These are phyloP conservation scores for Aspergillus cavernicola DNA, from an alignment of 495 filamentous ascomycete species.

Conservation along the genomic window DNA sequence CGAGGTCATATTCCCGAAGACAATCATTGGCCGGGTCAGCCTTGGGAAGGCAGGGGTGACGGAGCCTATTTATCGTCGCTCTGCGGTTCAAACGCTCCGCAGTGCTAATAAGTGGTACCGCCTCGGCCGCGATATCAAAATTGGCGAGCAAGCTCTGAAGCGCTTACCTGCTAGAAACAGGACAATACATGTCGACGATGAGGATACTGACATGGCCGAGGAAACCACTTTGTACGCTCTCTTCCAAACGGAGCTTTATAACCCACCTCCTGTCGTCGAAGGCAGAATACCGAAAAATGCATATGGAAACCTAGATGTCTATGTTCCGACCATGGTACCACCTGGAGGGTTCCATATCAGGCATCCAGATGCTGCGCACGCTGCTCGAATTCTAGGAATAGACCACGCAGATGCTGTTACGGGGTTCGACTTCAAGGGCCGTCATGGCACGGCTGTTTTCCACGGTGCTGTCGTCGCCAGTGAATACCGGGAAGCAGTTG, in stretches of 20 bases:
- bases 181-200: constrained; percentile 38
- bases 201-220: constrained; percentile 35
- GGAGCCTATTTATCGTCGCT: constrained; percentile 71
- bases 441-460: constrained; percentile 75
- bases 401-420: constrained; percentile 89
- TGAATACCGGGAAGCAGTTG: constrained; percentile 67
- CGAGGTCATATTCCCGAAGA: constrained; percentile 71
- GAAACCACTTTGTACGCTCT: constrained; percentile 61
- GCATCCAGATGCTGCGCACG: constrained; percentile 62
- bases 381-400: constrained; percentile 72
- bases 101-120: constrained; percentile 86
- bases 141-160: constrained; percentile 74
- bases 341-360: constrained; percentile 70
- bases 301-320: constrained; percentile 88
- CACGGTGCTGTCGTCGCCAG: constrained; percentile 70
- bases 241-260: constrained; percentile 73
- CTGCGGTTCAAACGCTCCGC: constrained; percentile 70
- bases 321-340: constrained; percentile 90
- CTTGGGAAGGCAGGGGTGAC: constrained; percentile 58
- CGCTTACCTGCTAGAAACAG: constrained; percentile 49
- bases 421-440: constrained; percentile 80
- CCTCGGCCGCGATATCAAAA: constrained; percentile 70
- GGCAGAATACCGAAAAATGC: constrained; percentile 80
- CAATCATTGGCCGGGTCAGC: constrained; percentile 71
- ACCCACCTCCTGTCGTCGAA: constrained; percentile 67